phyloP scores from a whole-genome alignment of 2,329 filamentous ascomycete species.

The Cylindrodendrum hubeiense region DNA sequence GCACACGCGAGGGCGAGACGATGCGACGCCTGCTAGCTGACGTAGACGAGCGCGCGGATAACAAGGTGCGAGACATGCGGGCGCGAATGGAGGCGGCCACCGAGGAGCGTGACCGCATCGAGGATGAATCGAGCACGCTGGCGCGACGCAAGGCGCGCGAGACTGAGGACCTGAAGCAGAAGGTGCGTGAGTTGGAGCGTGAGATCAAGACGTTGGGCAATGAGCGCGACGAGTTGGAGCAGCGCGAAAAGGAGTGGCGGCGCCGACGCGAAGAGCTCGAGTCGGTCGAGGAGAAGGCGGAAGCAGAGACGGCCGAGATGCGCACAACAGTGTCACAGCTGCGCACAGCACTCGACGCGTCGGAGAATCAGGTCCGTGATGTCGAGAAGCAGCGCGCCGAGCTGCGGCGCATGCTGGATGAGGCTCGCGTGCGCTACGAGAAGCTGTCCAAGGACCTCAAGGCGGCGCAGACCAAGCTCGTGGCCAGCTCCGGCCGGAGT shows the following conservation, averaged over 20 bases:
- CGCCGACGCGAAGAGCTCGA: conserved; percentile 82
- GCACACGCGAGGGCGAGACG: conserved; percentile 91
- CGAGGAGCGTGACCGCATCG: conserved; percentile 93
- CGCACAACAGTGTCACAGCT: conserved; percentile 82
- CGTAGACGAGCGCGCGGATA: conserved; percentile 85
- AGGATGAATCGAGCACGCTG: conserved; percentile 87
- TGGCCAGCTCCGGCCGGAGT: conserved; percentile 59
- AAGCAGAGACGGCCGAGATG: conserved; percentile 81
- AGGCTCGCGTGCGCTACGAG: conserved; percentile 81
- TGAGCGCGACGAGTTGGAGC: conserved; percentile 83
- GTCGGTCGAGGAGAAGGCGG: conserved; percentile 73
- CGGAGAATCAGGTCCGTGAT: conserved; percentile 86
- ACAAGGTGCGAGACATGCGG: conserved; percentile 88
- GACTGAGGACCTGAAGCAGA: conserved; percentile 85
- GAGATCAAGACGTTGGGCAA: conserved; percentile 77
- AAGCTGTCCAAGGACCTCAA: conserved; percentile 79
- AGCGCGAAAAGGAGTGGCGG: conserved; percentile 80
- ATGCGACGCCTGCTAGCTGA: conserved; percentile 92
- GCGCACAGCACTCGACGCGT: conserved; percentile 85
- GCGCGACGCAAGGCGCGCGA: conserved; percentile 84
- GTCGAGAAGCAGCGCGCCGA: conserved; percentile 86
- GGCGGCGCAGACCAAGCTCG: conserved; percentile 62
- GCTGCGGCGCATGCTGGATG: conserved; percentile 80
- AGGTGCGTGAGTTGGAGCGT: conserved; percentile 84
- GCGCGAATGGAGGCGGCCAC: conserved; percentile 88